Base-by-base conservation (phyloP, 306 rosid genomes). In the Heteromeles arbutifolia region DNA sequence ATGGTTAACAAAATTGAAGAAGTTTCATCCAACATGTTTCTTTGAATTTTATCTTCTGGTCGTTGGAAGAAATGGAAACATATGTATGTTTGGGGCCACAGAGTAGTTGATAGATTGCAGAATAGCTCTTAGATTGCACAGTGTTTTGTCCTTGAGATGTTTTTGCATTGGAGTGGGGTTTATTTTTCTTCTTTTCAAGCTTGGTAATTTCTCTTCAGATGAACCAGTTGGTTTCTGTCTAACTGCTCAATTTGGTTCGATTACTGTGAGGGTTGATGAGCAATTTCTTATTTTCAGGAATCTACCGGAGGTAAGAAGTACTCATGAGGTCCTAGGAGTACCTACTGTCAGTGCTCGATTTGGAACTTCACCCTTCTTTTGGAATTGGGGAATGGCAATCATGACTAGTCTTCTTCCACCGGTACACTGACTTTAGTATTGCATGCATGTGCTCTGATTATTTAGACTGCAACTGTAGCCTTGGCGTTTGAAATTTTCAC, bases 361-460 rank as follows among this genome's bases (percentile, higher is more conserved):
- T 82, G 98, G 97, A 81, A 91, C 97, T 69, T 82, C 94, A 34
- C 98, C 98, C 39, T 91, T 94, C 85, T 91, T 91, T 79, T 94
- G 95, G 98, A 94, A 94, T 80, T 94, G 94, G 98, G 98, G 93
- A 70, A 94, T 94, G 98, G 89, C 65, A 81, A 91, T 83, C 56
- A 86, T 94, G 98, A 85, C 96, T 28, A 84, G 28, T 65, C 87
- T 91, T 81, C 74, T 94, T 85, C 91, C 98, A 67, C 19, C 37
- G 83, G 97, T 94, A 86, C 17, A 66, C 56, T 22, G 53, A 31
- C n/a, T 32, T 13, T 31, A 2, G 43, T 12, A 8, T 28, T 29
- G 11, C 53, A 4, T 66, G 66, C 34, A 52, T 67, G 56, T 44
- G n/a, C 28, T 45, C 21, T 39, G 65, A 34, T 37, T 26, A 67